Evolutionary conservation across 1,284 basidiomycete species (phyloP), one percentile per base, ranked within the genome.

Genomic region (Ustilago trichophora): DNA sequence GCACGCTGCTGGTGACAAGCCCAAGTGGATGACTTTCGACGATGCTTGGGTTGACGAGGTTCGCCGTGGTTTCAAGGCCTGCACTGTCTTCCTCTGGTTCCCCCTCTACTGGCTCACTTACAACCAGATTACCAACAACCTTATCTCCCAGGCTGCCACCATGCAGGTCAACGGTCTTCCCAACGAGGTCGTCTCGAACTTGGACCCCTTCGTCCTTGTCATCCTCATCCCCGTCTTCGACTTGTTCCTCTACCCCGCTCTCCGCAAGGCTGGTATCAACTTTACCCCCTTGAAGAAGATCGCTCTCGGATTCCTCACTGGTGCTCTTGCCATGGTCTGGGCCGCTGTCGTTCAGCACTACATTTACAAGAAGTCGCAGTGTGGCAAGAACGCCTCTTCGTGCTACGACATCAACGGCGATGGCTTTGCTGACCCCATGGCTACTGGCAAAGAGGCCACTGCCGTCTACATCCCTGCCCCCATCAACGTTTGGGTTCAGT

Each of bases 31-130:
- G 77, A 83, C 76, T 7, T 85, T 81, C 77, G 84, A 85, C 72
- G 84, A 85, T 69, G 63, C 74, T 40, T 85, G 84, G 87, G 90
- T 94, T 15, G 90, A 92, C 50, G 92, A 94, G 79, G 87, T 93
- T 45, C 85, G 85, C 53, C 87, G 91, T 73, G 91, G 90, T 2
- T 83, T 92, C 82, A 91, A 91, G 81, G 92, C 92, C 9, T 94
- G 92, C 83, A 82, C 83, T 34, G 91, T 94, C 53, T 93, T 94
- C 83, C 78, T 85, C 38, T 92, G 89, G 86, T 91, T 83, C 63
- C 84, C 84, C 11, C 78, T 85, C 65, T 85, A 84, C 81, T 81
- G 78, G 68, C 76, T 85, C 35, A 80, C 80, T 51, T 83, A 85
- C 71, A 82, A 83, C 56, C 84, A 84, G 75, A 81, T 85, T 56